Evolutionary conservation across 2,329 filamentous ascomycete species (phyloP).

Genomic region (Pseudovirgaria hyperparasitica): DNA sequence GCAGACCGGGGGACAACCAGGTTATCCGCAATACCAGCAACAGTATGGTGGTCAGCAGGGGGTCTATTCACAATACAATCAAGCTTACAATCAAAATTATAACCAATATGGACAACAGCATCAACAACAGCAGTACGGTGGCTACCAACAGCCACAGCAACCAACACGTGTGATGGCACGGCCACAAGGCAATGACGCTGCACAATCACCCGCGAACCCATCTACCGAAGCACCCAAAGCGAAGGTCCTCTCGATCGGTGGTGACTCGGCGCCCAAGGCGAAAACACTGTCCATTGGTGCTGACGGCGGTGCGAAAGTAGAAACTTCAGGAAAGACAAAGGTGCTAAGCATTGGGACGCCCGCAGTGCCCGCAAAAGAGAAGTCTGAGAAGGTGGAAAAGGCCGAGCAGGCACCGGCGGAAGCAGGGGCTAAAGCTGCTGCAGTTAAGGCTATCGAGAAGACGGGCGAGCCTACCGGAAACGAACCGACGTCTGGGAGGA

Average conservation of each 20-base stretch:
- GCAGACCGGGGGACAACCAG: constrained; percentile 24
- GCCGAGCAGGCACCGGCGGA: constrained; percentile 43
- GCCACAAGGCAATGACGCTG: constrained; percentile 34
- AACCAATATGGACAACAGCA: constrained; percentile 34
- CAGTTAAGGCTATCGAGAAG: constrained; percentile 85
- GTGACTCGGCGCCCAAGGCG: constrained; percentile 40
- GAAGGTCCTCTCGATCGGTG: constrained; percentile 53
- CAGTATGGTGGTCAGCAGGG: constrained; percentile 11
- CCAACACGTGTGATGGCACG: constrained; percentile 31
- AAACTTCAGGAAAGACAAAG: constrained; percentile 43
- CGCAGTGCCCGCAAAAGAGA: constrained; percentile 36
- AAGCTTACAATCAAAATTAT: constrained; percentile 41
- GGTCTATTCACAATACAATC: constrained; percentile 22
- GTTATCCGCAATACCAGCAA: constrained; percentile 9
- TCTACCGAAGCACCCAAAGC: constrained; percentile 35
- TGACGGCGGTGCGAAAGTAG: constrained; percentile 42
- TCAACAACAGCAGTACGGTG: constrained; percentile 4
- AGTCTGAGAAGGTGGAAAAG: constrained; percentile 29
- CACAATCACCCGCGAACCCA: constrained; percentile 23
- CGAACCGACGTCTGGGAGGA: constrained; percentile 47
- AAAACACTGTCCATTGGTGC: constrained; percentile 50
- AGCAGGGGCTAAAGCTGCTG: constrained; percentile 71
- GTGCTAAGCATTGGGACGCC: constrained; percentile 61
- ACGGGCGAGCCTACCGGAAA: constrained; percentile 54
- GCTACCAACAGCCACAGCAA: constrained; percentile 9